These are phyloP conservation scores for Myxozyma lipomycoides DNA, from an alignment of 805 yeast species.

Conservation along the genomic window DNA sequence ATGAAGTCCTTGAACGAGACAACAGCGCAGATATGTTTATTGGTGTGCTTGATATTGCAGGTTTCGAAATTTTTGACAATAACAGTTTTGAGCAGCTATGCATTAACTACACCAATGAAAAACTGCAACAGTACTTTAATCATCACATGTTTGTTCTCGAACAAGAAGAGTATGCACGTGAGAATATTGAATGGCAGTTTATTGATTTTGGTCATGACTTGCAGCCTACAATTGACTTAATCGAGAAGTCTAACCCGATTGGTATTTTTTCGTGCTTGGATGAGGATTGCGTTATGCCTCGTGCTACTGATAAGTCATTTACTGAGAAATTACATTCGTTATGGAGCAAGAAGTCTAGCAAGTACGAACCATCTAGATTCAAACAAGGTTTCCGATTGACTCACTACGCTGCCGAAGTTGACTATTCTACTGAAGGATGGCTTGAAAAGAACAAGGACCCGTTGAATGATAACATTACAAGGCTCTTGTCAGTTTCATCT, in stretches of 20 bases:
- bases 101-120: constrained; percentile 89
- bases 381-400: constrained; percentile 75
- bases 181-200: constrained; percentile 88
- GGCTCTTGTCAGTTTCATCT: constrained; percentile 54
- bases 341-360: constrained; percentile 52
- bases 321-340: constrained; percentile 69
- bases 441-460: constrained; percentile 93
- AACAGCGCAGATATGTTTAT: constrained; percentile 46
- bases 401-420: constrained; percentile 97
- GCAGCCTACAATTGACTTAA: constrained; percentile 89
- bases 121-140: constrained; percentile 93
- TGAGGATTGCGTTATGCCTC: constrained; percentile 94
- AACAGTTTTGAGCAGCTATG: constrained; percentile 96
- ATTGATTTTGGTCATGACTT: constrained; percentile 93
- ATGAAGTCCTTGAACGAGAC: constrained; percentile 54
- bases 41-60: constrained; percentile 95
- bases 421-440: constrained; percentile 90
- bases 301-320: constrained; percentile 76
- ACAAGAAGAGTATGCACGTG: constrained; percentile 93
- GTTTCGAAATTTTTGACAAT: constrained; percentile 92
- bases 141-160: constrained; percentile 94
- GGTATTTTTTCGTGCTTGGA: constrained; percentile 84
- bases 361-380: constrained; percentile 70
- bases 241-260: constrained; percentile 68
- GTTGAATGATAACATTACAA: constrained; percentile 67